Percentiles rank a stretch among this genome's conserved stretches.
These are phyloP conservation scores for Apiotrichum gamsii DNA, from an alignment of 1,284 basidiomycete species.

Conservation along the genomic window DNA sequence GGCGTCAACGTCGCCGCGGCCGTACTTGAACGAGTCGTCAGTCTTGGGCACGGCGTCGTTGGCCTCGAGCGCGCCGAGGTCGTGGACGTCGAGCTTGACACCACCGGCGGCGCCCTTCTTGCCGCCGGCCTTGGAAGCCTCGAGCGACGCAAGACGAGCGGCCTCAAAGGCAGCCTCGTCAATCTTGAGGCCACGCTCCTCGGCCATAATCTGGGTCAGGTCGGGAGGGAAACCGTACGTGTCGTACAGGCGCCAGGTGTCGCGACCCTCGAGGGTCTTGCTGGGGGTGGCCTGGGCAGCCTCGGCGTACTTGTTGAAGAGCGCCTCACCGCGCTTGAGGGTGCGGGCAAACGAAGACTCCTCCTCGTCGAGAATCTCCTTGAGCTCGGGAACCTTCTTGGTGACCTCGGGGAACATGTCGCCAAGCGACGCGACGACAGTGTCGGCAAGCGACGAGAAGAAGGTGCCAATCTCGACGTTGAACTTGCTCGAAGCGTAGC, in stretches of 20 bases:
- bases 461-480: slow-evolving; percentile 90
- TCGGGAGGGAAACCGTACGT: slow-evolving; percentile 99
- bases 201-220: slow-evolving; percentile 93
- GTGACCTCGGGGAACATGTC: slow-evolving; percentile 89
- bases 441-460: slow-evolving; percentile 87
- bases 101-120: slow-evolving; percentile 63
- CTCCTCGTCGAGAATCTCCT: slow-evolving; percentile 95
- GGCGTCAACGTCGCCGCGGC: slow-evolving; percentile 72
- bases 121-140: slow-evolving; percentile 73
- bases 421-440: slow-evolving; percentile 82
- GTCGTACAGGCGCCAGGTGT: slow-evolving; percentile 97
- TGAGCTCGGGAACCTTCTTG: slow-evolving; percentile 75
- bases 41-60: slow-evolving; percentile 81
- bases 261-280: slow-evolving; percentile 74
- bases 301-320: slow-evolving; percentile 86
- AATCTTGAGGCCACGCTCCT: slow-evolving; percentile 78
- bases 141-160: slow-evolving; percentile 81
- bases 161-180: slow-evolving; percentile 86
- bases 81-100: slow-evolving; percentile 93
- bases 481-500: slow-evolving; percentile 93
- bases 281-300: slow-evolving; percentile 61
- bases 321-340: slow-evolving; percentile 89
- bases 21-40: slow-evolving; percentile 84
- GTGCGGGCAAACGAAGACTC: slow-evolving; percentile 95
- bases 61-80: slow-evolving; percentile 79